Percentiles rank a stretch among this genome's conserved stretches.
Conservation (phyloP, 371 early-diverging fungal species). For the Encephalitozoon intestinalis region DNA sequence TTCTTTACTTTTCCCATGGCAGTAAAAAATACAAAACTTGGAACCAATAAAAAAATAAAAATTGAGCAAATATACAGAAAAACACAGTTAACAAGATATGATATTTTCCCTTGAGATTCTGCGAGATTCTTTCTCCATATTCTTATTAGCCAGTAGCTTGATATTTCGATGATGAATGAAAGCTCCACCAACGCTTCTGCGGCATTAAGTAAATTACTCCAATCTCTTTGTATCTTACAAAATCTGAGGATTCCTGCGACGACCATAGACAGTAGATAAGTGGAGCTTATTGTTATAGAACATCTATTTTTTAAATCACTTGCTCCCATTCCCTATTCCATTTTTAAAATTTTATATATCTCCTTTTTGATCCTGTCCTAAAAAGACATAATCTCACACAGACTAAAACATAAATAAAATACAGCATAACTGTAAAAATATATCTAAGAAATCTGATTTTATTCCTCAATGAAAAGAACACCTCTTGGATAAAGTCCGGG, state of each 20-base stretch:
- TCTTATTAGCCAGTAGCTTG: not conserved
- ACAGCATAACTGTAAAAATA: not conserved
- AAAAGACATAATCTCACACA: too few relatives aligned
- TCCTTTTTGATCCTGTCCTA: too few relatives aligned
- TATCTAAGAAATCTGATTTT: not conserved
- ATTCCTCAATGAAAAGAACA: constrained; percentile 28
- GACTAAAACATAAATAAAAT: not conserved
- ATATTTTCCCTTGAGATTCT: not conserved
- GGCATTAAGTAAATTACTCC: not conserved
- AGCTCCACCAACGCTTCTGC: not conserved
- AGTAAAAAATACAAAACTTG: not conserved
- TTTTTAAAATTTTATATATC: too few relatives aligned
- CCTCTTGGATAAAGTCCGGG: constrained; percentile 18
- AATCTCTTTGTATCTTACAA: not conserved
- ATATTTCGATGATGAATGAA: not conserved
- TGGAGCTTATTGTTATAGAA: not conserved
- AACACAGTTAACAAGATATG: not conserved
- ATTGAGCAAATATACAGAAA: not conserved
- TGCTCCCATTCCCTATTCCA: too few relatives aligned
- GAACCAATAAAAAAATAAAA: not conserved
- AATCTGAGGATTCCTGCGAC: not conserved
- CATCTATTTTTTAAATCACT: not conserved
- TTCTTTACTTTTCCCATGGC: not conserved
- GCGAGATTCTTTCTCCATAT: not conserved
- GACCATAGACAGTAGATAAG: not conserved